These are phyloP conservation scores for Triticum dicoccoides DNA, from an alignment of 176 grass and related monocot genomes.

Conservation along the genomic window DNA sequence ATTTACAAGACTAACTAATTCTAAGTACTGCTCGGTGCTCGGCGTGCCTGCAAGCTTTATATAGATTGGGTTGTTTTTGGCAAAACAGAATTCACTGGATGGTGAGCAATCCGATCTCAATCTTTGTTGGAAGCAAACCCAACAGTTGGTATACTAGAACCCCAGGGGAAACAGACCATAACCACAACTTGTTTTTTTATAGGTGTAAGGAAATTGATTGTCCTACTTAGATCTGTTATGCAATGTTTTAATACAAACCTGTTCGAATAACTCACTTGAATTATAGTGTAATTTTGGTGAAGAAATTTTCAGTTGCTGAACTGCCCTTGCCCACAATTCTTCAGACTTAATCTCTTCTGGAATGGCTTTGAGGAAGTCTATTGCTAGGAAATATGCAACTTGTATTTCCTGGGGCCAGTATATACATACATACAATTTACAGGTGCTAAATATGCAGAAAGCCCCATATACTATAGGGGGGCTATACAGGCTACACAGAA, in stretches of 20 bases:
- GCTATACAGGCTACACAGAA: too few species aligned
- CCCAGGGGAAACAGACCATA: not conserved
- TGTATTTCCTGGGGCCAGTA: too few species aligned
- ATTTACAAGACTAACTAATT: not conserved
- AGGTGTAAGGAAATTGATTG: not conserved
- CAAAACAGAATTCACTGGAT: not conserved
- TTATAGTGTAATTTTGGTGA: not conserved
- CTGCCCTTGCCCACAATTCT: not conserved
- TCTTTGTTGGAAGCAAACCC: not conserved
- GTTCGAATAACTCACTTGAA: not conserved
- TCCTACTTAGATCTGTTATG: not conserved
- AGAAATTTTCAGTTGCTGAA: not conserved
- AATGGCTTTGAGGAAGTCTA: conserved; percentile 18
- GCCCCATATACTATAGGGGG: too few species aligned
- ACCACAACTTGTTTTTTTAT: not conserved
- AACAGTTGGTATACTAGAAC: not conserved
- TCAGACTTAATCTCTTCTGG: not conserved
- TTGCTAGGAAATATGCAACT: too few species aligned
- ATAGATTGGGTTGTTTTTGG: not conserved
- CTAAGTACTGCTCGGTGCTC: not conserved
- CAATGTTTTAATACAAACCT: not conserved
- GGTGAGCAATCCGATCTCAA: not conserved
- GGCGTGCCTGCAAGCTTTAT: not conserved
- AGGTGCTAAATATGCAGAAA: too few species aligned
- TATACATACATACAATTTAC: too few species aligned